Conservation (phyloP, 1,284 basidiomycete genomes). For the Fomes fomentarius region DNA sequence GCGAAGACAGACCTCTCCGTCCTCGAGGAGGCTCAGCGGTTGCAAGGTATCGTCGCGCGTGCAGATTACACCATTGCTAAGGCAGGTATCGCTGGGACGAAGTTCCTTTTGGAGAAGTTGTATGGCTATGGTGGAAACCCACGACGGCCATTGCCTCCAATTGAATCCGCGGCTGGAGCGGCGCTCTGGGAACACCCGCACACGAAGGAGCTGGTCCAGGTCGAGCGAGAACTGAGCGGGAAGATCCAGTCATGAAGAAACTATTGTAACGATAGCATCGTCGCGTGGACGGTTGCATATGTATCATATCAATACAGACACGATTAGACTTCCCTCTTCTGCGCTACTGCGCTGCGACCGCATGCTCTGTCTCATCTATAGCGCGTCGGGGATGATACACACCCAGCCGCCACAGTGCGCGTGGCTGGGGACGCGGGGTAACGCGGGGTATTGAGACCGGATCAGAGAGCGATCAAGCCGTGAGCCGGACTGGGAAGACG, state of each 20-base stretch:
- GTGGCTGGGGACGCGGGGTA: slow-evolving; percentile 15
- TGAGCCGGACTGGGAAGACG: slow-evolving; percentile 1
- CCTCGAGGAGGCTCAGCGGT: slow-evolving; percentile 69
- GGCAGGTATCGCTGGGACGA: slow-evolving; percentile 81
- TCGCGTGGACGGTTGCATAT: neutral
- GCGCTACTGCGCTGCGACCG: too few relatives aligned
- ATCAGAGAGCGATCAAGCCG: slow-evolving; percentile 19
- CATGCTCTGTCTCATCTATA: too few relatives aligned
- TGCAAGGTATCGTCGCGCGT: slow-evolving; percentile 81
- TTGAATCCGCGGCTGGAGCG: slow-evolving; percentile 53
- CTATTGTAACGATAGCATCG: neutral
- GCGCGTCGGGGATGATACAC: neutral
- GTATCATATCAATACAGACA: slow-evolving; percentile 1
- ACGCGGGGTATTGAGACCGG: slow-evolving; percentile 18
- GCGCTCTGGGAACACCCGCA: slow-evolving; percentile 73
- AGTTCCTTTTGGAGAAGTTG: slow-evolving; percentile 74
- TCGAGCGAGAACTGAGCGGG: slow-evolving; percentile 65
- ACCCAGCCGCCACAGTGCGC: neutral
- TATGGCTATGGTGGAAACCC: slow-evolving; percentile 80
- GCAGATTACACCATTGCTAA: slow-evolving; percentile 84
- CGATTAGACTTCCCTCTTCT: neutral
- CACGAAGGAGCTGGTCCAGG: slow-evolving; percentile 63
- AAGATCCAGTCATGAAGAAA: slow-evolving; percentile 32
- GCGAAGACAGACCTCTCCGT: slow-evolving; percentile 56
- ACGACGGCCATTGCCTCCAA: slow-evolving; percentile 74